Evolutionary conservation across 31 red algal species (phyloP), one percentile per base, ranked within the genome.

Genomic region (Bonnemaisonia californica): DNA sequence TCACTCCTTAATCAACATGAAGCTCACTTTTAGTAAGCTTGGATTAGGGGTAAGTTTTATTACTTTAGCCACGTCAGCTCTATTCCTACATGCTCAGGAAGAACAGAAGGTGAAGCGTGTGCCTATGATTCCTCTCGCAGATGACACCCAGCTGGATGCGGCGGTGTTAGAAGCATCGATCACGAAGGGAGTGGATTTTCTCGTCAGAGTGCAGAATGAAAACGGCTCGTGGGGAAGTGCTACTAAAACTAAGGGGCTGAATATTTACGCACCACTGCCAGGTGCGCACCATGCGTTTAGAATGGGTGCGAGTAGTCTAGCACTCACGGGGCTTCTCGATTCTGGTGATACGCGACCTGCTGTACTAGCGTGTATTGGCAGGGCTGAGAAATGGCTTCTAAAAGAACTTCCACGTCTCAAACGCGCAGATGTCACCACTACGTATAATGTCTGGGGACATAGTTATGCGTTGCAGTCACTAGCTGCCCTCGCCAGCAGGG

Each of bases 371-470:
- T 66, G n/a, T 66, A 66, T 66, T 30, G 62, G 12, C 24, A 66
- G 28, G 28, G 62, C 62, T 21, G 62, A 66, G 28, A 30, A 21
- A 21, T 66, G 27, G 18, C 28, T 66, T 12, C 28, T 66, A 21
- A 66, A 66, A 66, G 28, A 13, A 13, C 24, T 66, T 12, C 62
- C 62, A 13, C 12, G 28, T 12, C 24, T 66, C 12, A 21, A 26
- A 13, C 62, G 62, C 12, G 62, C 62, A 21, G 62, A 66, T 30
- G n/a, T 66, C 12, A 21, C 62, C 13, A 66, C 62, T 30, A 66
- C 62, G 13, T 66, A 66, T 30, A 66, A 66, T 30, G 62, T 66
- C 16, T 66, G 62, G 62, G 62, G 62, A 13, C 62, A 66, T 26
- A 30, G n/a, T 26, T 66, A 66, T 26, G 62, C 62, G n/a, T 30